Evolutionary conservation across 768 basidiomycete species (phyloP).

Genomic region (Calocybe indica): DNA sequence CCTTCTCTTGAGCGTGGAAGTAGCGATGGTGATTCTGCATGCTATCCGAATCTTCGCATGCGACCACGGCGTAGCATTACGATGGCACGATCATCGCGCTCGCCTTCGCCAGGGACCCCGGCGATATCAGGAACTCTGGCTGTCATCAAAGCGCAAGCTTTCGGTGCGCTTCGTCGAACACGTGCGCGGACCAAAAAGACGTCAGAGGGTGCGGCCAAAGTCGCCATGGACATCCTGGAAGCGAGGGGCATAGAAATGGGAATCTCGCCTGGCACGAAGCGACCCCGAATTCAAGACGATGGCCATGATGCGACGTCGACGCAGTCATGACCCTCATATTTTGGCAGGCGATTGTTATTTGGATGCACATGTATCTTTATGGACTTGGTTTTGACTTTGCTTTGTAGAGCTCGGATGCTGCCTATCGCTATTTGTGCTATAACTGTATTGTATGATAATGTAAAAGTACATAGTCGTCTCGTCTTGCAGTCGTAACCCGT

Average conservation of each 20-base stretch:
- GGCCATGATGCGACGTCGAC: conserved; percentile 26
- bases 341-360: conserved; percentile 8
- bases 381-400: conserved; percentile 7
- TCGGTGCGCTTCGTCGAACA: conserved; percentile 77
- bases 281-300: conserved; percentile 34
- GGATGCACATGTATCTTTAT: conserved; percentile 19
- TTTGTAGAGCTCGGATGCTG: conserved; percentile 8
- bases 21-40: conserved; percentile 48
- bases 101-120: conserved; percentile 38
- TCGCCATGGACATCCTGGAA: conserved; percentile 78
- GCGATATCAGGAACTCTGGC: conserved; percentile 75
- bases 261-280: conserved; percentile 11
- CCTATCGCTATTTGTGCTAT: conserved; percentile 13
- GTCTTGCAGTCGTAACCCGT: not conserved
- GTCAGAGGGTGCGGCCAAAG: conserved; percentile 63
- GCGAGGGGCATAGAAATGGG: conserved; percentile 65
- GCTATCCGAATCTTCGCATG: conserved; percentile 35
- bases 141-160: conserved; percentile 88
- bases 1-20: conserved; percentile 48
- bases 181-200: conserved; percentile 68
- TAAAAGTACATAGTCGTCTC: not conserved
- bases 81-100: conserved; percentile 43
- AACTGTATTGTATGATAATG: conserved; percentile 8
- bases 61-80: conserved; percentile 41
- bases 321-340: conserved; percentile 5